Conservation (phyloP, 2,329 filamentous ascomycete genomes). For the Cladosporium sp. region DNA sequence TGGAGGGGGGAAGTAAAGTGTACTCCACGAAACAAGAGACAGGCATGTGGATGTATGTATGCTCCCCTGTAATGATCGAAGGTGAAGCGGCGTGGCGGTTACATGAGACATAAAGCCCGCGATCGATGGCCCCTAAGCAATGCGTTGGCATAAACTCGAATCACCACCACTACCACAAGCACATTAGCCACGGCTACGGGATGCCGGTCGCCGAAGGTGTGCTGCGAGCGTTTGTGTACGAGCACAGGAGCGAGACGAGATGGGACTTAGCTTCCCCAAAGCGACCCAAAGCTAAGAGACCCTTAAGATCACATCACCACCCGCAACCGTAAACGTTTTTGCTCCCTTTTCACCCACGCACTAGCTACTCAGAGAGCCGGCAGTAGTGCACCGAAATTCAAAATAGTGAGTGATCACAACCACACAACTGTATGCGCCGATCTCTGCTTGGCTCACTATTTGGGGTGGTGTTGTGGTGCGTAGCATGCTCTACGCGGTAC, state of each 20-base stretch:
- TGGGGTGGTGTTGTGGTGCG: not conserved
- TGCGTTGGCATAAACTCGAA: not conserved
- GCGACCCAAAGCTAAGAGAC: not conserved
- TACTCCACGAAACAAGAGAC: not conserved
- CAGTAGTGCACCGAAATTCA: not conserved
- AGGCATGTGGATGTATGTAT: not conserved
- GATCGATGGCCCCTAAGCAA: not conserved
- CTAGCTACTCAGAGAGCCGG: conserved; percentile 5
- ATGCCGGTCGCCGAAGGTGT: not conserved
- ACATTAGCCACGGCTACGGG: not conserved
- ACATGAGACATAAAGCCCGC: not conserved
- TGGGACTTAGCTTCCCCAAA: not conserved
- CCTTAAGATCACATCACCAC: not conserved
- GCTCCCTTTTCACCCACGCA: not conserved
- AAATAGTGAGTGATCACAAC: not conserved
- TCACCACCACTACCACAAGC: not conserved
- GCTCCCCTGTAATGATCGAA: not conserved
- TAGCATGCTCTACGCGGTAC: not conserved
- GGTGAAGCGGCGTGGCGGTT: not conserved
- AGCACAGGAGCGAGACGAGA: not conserved
- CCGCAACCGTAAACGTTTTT: not conserved
- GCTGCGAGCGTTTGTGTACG: not conserved
- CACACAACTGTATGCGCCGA: conserved; percentile 3
- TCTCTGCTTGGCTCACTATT: not conserved
- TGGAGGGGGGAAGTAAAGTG: not conserved